These are phyloP conservation scores for Sphagnurus paluster DNA, from an alignment of 1,284 basidiomycete genomes.

Conservation along the genomic window DNA sequence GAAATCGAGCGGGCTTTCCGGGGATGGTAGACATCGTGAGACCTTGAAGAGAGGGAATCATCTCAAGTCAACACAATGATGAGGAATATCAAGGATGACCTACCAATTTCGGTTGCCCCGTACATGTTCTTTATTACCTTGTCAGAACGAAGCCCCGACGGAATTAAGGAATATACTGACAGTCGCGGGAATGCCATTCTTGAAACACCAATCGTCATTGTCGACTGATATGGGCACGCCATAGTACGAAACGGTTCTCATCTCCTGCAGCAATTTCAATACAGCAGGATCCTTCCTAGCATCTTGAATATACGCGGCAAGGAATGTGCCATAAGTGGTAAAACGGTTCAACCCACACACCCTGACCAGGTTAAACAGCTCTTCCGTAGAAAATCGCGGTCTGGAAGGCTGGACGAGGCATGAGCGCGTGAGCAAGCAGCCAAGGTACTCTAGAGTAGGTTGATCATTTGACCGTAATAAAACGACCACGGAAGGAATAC, in stretches of 20 bases:
- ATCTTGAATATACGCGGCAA: slow-evolving; percentile 59
- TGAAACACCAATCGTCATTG: slow-evolving; percentile 60
- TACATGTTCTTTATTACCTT: no score
- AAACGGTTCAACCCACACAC: slow-evolving; percentile 68
- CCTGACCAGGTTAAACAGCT: slow-evolving; percentile 69
- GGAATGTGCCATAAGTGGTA: slow-evolving; percentile 68
- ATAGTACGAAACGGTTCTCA: slow-evolving; percentile 55
- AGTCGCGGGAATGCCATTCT: no score
- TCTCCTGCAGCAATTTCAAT: slow-evolving; percentile 49
- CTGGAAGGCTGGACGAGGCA: slow-evolving; percentile 70
- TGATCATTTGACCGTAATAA: slow-evolving; percentile 30
- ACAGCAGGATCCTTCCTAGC: slow-evolving; percentile 63
- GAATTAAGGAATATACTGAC: no score
- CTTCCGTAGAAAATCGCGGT: slow-evolving; percentile 63
- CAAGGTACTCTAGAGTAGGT: slow-evolving; percentile 54
- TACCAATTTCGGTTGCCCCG: no score
- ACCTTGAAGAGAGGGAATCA: no score
- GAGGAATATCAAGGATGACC: no score
- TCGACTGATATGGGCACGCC: slow-evolving; percentile 58
- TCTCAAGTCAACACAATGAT: no score
- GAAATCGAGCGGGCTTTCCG: no score
- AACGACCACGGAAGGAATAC: slow-evolving; percentile 35
- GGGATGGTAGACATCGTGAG: no score
- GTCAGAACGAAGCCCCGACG: no score
- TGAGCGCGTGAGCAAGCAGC: slow-evolving; percentile 65